phyloP scores from a whole-genome alignment of 495 filamentous ascomycete species.

The Talaromyces nanjingensis region DNA sequence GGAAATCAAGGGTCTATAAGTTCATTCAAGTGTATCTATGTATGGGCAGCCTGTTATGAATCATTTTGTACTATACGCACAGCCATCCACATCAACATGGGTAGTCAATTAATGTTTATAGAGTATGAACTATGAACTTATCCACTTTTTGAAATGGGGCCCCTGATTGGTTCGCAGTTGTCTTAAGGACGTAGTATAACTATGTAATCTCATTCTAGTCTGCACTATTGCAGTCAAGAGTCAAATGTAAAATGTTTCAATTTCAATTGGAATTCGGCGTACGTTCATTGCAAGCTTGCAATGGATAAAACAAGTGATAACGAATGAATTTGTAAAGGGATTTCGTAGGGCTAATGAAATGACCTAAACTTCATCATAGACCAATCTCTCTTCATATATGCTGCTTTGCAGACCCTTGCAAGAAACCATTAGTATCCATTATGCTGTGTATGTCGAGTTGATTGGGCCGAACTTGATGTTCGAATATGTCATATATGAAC shows the following conservation, averaged over 20 bases:
- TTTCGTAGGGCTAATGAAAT: neutral
- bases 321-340: neutral
- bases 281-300: neutral
- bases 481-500: neutral
- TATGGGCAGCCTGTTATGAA: neutral
- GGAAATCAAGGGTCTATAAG: neutral
- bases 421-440: neutral
- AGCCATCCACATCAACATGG: neutral
- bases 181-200: no score
- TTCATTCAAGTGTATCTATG: neutral
- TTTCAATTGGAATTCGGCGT: neutral
- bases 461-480: neutral
- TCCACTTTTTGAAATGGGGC: neutral
- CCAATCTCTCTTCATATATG: neutral
- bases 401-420: neutral
- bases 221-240: neutral
- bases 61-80: neutral
- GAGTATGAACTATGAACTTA: neutral
- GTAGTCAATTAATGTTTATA: neutral
- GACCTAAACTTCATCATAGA: neutral
- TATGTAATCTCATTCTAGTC: neutral
- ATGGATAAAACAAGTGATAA: neutral
- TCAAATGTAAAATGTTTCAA: neutral
- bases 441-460: neutral
- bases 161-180: no score